phyloP scores from a whole-genome alignment of 371 early-diverging fungal species.

The Entomophthora muscae region DNA sequence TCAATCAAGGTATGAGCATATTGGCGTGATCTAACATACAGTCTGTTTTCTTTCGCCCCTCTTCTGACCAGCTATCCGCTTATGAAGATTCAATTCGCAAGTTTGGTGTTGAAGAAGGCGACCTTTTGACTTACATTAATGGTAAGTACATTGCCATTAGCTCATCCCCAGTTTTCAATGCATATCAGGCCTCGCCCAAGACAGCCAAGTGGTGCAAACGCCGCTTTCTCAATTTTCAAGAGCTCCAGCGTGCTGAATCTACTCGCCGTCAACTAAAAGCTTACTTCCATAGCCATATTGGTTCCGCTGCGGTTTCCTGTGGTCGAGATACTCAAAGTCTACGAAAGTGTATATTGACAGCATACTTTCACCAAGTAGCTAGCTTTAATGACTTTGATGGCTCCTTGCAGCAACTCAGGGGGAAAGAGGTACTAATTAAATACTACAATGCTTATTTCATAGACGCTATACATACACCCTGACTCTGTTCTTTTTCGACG shows the following conservation, averaged over 20 bases:
- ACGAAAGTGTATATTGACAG: constrained; percentile 48
- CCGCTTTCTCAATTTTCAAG: constrained; percentile 50
- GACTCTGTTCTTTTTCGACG: constrained; percentile 55
- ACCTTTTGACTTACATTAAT: constrained; percentile 58
- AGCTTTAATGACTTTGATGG: constrained; percentile 42
- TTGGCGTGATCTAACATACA: neutral
- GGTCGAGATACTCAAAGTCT: constrained; percentile 22
- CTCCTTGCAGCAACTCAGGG: constrained; percentile 38
- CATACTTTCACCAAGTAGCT: constrained; percentile 62
- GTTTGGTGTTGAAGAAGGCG: constrained; percentile 70
- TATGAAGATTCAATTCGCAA: constrained; percentile 37
- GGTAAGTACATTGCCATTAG: constrained; percentile 13
- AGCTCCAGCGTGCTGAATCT: constrained; percentile 41
- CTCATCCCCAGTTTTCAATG: constrained; percentile 37
- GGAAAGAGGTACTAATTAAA: constrained; percentile 20
- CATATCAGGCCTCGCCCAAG: constrained; percentile 39
- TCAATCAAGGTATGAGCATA: constrained; percentile 37
- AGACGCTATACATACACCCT: constrained; percentile 42
- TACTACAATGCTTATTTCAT: neutral
- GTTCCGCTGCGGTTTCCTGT: constrained; percentile 21
- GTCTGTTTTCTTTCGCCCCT: neutral
- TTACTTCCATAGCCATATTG: constrained; percentile 31
- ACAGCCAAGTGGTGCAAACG: constrained; percentile 57
- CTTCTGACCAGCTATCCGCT: constrained; percentile 16
- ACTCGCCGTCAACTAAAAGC: constrained; percentile 50